phyloP scores from a whole-genome alignment of 2,329 filamentous ascomycete genomes.

The Thermothelomyces thermophilus region DNA sequence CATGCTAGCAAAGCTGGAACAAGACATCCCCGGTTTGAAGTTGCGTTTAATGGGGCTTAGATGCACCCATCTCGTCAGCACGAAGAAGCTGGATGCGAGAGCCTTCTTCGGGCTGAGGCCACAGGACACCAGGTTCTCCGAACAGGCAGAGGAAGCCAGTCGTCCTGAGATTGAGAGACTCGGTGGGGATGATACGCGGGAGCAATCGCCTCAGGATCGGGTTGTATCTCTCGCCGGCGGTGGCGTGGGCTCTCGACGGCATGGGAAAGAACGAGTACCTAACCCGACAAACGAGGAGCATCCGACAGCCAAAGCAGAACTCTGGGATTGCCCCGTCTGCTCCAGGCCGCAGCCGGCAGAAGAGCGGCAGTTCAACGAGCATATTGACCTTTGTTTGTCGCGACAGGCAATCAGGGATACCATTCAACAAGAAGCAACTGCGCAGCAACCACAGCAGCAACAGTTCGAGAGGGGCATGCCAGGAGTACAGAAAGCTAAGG shows the following conservation, averaged over 20 bases:
- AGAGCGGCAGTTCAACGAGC: conserved; percentile 76
- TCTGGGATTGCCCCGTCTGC: conserved; percentile 89
- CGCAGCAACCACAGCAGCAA: conserved; percentile 17
- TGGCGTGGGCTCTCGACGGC: conserved; percentile 32
- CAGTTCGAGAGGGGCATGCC: conserved; percentile 29
- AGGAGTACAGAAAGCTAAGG: conserved; percentile 34
- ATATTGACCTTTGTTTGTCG: conserved; percentile 89
- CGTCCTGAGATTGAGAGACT: conserved; percentile 14
- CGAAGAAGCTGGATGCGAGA: conserved; percentile 70
- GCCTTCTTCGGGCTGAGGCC: conserved; percentile 68
- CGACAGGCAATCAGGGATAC: conserved; percentile 78
- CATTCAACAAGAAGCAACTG: conserved; percentile 49
- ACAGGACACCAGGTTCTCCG: conserved; percentile 23
- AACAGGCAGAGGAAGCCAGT: conserved; percentile 18
- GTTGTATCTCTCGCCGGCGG: conserved; percentile 48
- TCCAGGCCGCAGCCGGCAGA: conserved; percentile 65
- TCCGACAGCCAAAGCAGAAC: conserved; percentile 39
- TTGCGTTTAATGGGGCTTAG: conserved; percentile 82
- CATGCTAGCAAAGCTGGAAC: conserved; percentile 76
- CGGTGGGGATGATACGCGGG: conserved; percentile 49
- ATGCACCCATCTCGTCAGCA: conserved; percentile 80
- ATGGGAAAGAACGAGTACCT: conserved; percentile 47
- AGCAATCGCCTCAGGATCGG: conserved; percentile 62
- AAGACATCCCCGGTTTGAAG: conserved; percentile 72
- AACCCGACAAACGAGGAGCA: conserved; percentile 39